Evolutionary conservation across 2,329 filamentous ascomycete genomes (phyloP), one percentile per base, ranked within the genome.

Genomic region (Calycina herbarum): DNA sequence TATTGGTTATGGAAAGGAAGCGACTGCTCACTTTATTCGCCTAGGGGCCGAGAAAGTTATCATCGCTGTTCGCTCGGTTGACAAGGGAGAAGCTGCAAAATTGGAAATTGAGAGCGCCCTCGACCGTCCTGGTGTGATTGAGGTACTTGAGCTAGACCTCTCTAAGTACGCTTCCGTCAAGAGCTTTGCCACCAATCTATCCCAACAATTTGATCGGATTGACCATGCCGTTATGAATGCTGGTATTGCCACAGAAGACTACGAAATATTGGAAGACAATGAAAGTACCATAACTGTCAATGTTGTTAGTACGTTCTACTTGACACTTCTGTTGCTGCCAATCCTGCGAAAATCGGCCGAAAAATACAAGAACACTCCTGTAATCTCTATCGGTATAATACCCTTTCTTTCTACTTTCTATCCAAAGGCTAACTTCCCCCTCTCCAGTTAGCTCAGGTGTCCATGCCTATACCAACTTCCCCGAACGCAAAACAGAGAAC

Each of bases 181-280:
- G 8, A 33, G 31, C n/a, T 63, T 63, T 38, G 61, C 54, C 0
- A 40, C 45, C 15, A 65, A 57, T 51, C 45, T 64, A 20, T 40
- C 40, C 24, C n/a, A 57, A 20, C 62, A 68, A 0, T 38, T 38
- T 38, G 31, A 57, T 1, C 78, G 79, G 5, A 66, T 85, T 1
- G 82, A 85, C 68, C 77, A 78, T 31, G 74, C 80, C 42, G 69
- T 83, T 24, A 75, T 77, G 60, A 85, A 72, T 45, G 69, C 72
- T 10, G 66, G 68, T n/a, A 58, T 72, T 20, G 67, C 61, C 13
- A 64, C 51, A 7, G 35, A 29, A 6, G 42, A 63, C 5, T 71
- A 57, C 38, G 59, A 61, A 33, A 4, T 66, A 38, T 51, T 64
- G n/a, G 69, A 72, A 13, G 70, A 67, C 1, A 68, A 59, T 35